Percentiles rank a stretch among this genome's conserved stretches.
phyloP scores from a whole-genome alignment of 2,329 filamentous ascomycete genomes.

The Scorias spongiosa region DNA sequence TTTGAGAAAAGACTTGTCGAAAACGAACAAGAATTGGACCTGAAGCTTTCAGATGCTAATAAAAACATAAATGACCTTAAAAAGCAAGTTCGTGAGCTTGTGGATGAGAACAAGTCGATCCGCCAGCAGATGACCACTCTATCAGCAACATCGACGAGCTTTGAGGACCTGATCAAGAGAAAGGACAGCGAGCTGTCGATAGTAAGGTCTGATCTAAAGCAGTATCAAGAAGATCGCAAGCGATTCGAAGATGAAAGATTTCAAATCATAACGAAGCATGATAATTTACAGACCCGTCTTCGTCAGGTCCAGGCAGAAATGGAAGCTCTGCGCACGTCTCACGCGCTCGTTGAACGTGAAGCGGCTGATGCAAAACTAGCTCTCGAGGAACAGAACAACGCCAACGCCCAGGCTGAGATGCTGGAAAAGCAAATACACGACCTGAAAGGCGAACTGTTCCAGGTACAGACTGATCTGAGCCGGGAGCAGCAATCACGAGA shows the following conservation, averaged over 20 bases:
- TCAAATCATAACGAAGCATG: constrained; percentile 57
- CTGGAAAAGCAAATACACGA: constrained; percentile 78
- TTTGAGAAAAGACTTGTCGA: constrained; percentile 71
- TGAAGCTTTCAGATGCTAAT: constrained; percentile 62
- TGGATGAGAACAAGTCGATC: constrained; percentile 66
- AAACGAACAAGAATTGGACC: constrained; percentile 73
- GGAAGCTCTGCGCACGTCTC: constrained; percentile 72
- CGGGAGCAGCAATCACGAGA: constrained; percentile 85
- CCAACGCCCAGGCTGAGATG: constrained; percentile 77
- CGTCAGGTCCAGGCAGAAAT: constrained; percentile 78
- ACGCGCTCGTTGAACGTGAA: constrained; percentile 72
- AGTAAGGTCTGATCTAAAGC: constrained; percentile 70
- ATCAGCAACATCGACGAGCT: constrained; percentile 82
- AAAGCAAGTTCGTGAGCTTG: constrained; percentile 58
- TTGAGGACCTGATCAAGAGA: constrained; percentile 80
- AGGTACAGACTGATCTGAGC: constrained; percentile 75
- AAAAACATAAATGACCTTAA: constrained; percentile 67
- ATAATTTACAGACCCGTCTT: constrained; percentile 58
- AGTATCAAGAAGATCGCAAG: constrained; percentile 65
- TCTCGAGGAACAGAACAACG: constrained; percentile 74
- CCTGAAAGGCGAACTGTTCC: constrained; percentile 71
- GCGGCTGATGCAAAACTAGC: constrained; percentile 75
- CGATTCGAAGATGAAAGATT: constrained; percentile 66
- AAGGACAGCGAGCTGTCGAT: constrained; percentile 89
- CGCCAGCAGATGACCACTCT: constrained; percentile 76